Percentiles rank a stretch among this genome's conserved stretches.
Conservation (phyloP, 192 early-diverging fungal genomes). For the Podila epicladia region DNA sequence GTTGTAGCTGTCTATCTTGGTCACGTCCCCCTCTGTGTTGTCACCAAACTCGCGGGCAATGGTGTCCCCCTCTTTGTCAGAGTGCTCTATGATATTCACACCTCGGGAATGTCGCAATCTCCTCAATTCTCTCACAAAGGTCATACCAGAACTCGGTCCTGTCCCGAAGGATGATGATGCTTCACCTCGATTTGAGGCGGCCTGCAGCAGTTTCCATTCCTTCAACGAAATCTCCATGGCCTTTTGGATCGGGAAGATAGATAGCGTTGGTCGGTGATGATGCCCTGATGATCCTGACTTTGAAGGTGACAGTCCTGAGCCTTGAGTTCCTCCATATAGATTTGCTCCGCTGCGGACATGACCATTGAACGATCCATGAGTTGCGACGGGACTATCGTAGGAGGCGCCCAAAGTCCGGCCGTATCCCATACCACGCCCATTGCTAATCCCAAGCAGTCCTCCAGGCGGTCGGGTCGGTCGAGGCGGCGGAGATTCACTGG, state of each 20-base stretch:
- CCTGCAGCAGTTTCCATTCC: conserved; percentile 28
- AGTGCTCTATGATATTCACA: conserved; percentile 28
- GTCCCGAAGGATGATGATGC: conserved; percentile 28
- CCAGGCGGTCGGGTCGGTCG: conserved; percentile 39
- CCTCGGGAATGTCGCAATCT: conserved; percentile 18
- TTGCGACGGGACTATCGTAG: conserved; percentile 40
- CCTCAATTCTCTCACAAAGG: conserved; percentile 45
- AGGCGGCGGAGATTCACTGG: conserved; percentile 13
- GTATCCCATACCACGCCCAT: conserved; percentile 48
- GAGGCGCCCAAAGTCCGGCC: conserved; percentile 25
- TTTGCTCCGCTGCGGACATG: conserved; percentile 49
- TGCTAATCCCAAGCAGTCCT: conserved; percentile 42
- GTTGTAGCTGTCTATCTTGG: neutral
- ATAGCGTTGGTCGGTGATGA: conserved; percentile 20
- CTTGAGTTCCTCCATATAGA: conserved; percentile 30
- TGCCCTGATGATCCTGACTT: conserved; percentile 12
- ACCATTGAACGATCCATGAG: conserved; percentile 41
- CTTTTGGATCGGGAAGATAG: conserved; percentile 50
- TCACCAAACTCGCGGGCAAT: neutral
- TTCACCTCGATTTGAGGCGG: conserved; percentile 36
- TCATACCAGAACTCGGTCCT: conserved; percentile 38
- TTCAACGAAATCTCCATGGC: conserved; percentile 46
- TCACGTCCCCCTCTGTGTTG: neutral
- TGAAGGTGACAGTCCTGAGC: conserved; percentile 14
- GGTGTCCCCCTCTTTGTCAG: conserved; percentile 23